Evolutionary conservation across 106 monocot species (phyloP), one percentile per base, ranked within the genome.

Genomic region (Dioscorea zingiberensis): DNA sequence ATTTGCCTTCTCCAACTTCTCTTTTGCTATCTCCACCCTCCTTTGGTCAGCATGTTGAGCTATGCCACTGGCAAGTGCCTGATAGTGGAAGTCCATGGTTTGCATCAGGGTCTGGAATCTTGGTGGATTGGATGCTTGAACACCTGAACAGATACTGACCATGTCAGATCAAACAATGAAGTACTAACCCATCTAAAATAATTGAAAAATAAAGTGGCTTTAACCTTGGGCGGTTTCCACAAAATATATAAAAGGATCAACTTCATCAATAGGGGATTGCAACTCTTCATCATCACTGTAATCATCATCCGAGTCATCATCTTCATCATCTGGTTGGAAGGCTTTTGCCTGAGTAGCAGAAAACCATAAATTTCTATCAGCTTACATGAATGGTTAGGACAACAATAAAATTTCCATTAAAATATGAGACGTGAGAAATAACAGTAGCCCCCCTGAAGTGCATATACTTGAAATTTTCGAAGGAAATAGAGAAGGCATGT

Each of bases 241-340:
- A 72, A 97, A 97, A 69, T 91, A 88, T 48, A 97, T 76, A 66
- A 97, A 97, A 28, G 95, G 88, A 30, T 91, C 91, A 38, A 97
- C 85, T 14, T 85, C 85, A 75, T 88, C 95, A 62, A 91, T 88
- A 21, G 95, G 95, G 56, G 95, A 91, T 58, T 85, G 79, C 48
- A 97, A 28, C 58, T 91, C 91, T 58, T 95, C 94, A 32, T 87
- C 87, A 64, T 91, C 91, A 60, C 84, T 88, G 24, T 82, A 87
- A 60, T 81, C 88, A 54, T 97, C 91, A 16, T 97, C 91, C 1
- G 80, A 74, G 51, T 97, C 91, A 58, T 80, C 79, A 54, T 93
- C 85, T 0, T 87, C 88, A 47, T 95, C 83, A 66, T 79, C 74
- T 27, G 78, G 66, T 28, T 75, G 83, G 45, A 92, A 97, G 45